Base-by-base conservation (phyloP, 768 basidiomycete species). In the Crassisporium funariophilum region DNA sequence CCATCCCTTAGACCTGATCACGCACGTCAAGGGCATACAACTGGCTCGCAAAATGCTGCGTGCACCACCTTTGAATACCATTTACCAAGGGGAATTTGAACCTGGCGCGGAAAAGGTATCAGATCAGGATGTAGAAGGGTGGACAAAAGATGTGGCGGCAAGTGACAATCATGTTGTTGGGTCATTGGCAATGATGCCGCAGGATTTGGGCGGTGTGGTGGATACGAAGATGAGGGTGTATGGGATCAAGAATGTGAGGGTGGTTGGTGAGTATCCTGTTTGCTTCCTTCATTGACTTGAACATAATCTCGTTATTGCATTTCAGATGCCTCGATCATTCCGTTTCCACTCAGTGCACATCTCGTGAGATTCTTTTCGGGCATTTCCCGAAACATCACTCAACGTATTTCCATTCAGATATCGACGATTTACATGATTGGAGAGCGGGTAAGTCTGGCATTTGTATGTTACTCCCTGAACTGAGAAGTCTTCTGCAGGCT, bases 161-260 rank as follows among this genome's bases (percentile, higher is more conserved):
- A 68, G 62, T 34, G 66, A 66, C 41, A 65, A 66, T 31, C 68
- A 72, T 45, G 64, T 63, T 17, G 58, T 66, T 19, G 69, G 73
- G 5, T 68, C 73, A 3, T 47, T 67, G 44, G 58, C 69, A 8
- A 74, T 77, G 72, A 58, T 73, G 58, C 73, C 74, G 7, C 50
- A 48, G 41, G 62, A 61, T 19, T 45, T 67, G 25, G 74, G 74
- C 2, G 70, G 71, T 0, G 69, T 71, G 10, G 71, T 73, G 2
- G 67, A 71, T 46, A 54, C 64, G 7, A 35, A 55, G n/a, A 49
- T 73, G 41, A 63, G 46, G 45, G 63, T 73, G 2, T 70, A 73
- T 54, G 71, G 69, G 5, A 60, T 60, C 4, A 46, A 44, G 11
- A 72, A 72, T 38, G 60, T 71, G 4, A 57, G 70, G 6, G 66